Base-by-base conservation (phyloP, 148 eudicot species). In the Agrostemma githago region DNA sequence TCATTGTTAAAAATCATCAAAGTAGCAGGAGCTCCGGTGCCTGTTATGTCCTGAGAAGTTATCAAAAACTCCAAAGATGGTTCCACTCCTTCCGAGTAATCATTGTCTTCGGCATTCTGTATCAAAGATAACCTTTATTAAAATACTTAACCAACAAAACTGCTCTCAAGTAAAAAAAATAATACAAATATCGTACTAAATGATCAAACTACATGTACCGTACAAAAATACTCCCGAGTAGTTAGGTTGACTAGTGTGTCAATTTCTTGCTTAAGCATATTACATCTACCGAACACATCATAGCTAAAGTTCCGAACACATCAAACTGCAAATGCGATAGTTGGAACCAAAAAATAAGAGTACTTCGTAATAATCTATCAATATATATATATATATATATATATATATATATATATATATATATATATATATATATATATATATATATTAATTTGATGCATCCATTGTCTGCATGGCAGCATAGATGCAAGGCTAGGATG, bases 31-130 rank as follows among this genome's bases (percentile, higher is more conserved):
- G 91, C 90, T 26, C 91, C 91, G 2, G 91, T 87, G 8, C 46
- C 83, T 2, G 93, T 89, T 46, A 90, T 81, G 61, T 90, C 96
- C 34, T 60, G 71, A 6, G 88, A 83, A 9, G 96, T 90, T 19
- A 90, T 75, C 67, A 89, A 74, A 71, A 90, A 88, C 79, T 90
- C 91, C 75, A 89, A 70, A 0, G 91, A 81, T 38, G 96, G 92
- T 26, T 89, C 77, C 34, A 86, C 86, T 44, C 88, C 93, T 48
- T 77, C 79, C 59, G 57, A 37, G 38, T 90, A 90, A 78, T 86
- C 92, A 53, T 90, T 90, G 72, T 90, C 96, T 79, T 88, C 96
- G 3, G 96, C 96, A 64, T 90, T 90, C 92, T 90, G 83, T 67
- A 73, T 43, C 56, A 61, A 69, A 4, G 8, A 43, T 34, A 60